Percentiles rank a stretch among this genome's conserved stretches.
Evolutionary conservation across 257 asterid genomes (phyloP).

Genomic region (Asclepias syriaca): DNA sequence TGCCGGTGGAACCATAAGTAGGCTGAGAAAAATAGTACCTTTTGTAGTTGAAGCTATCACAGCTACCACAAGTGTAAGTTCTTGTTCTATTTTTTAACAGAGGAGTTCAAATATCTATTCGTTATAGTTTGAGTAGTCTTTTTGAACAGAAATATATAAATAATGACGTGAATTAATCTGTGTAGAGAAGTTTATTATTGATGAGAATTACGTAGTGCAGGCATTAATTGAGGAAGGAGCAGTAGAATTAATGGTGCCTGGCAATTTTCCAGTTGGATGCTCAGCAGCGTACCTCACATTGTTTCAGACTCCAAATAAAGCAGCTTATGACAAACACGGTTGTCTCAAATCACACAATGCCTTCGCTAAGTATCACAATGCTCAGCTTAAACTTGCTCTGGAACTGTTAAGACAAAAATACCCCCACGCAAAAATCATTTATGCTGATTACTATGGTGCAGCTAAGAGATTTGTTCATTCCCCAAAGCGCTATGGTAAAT

Average conservation of each 20-base stretch:
- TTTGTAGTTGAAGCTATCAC: slow-evolving; percentile 49
- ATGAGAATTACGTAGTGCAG: slow-evolving; percentile 19
- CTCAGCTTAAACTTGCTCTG: slow-evolving; percentile 51
- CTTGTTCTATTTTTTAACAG: too few species aligned
- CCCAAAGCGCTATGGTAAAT: slow-evolving; percentile 56
- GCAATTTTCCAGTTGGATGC: slow-evolving; percentile 80
- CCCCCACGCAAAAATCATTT: slow-evolving; percentile 57
- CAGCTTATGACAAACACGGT: slow-evolving; percentile 60
- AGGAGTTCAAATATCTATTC: too few species aligned
- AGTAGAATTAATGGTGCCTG: slow-evolving; percentile 56
- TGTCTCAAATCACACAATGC: slow-evolving; percentile 62
- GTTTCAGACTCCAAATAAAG: slow-evolving; percentile 38
- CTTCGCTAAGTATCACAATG: slow-evolving; percentile 58
- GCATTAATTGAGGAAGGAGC: slow-evolving; percentile 74
- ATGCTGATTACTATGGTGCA: slow-evolving; percentile 71
- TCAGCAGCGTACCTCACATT: slow-evolving; percentile 60
- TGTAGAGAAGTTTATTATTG: neutral
- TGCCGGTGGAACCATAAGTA: slow-evolving; percentile 46
- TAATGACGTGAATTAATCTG: too few species aligned
- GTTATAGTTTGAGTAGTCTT: too few species aligned
- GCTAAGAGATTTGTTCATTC: slow-evolving; percentile 51
- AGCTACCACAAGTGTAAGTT: slow-evolving; percentile 46
- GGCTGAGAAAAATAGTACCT: slow-evolving; percentile 56
- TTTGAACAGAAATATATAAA: too few species aligned
- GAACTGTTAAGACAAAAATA: slow-evolving; percentile 39